Evolutionary conservation across 257 asterid species (phyloP), one percentile per base, ranked within the genome.

Genomic region (Hygrophila difformis): DNA sequence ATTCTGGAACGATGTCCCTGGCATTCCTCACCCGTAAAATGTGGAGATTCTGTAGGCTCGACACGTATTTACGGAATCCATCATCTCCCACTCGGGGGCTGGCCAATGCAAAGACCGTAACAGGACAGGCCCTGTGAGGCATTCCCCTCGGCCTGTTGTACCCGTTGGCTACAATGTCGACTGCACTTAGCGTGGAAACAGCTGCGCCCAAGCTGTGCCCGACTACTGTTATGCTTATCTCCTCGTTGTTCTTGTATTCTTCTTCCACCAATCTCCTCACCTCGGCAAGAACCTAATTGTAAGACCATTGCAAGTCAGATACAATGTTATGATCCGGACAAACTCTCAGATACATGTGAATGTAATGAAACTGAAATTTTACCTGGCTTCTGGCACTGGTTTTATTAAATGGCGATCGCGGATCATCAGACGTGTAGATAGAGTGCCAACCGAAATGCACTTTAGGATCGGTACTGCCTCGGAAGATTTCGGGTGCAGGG

Each of bases 121-220:
- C 94, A 1, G 87, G 93, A 39, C 73, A 81, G 0, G 56, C 47
- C 46, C 76, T 82, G 52, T 63, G 21, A 5, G 71, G 81, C 56
- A 26, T 42, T 22, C 42, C 49, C 16, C 8, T 34, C 0, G 94
- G 68, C 16, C 48, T 65, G 64, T 81, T 84, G 75, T 66, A 63
- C 1, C 72, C 69, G 14, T 84, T 88, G 33, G 33, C 18, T 0
- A 71, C 74, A 19, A 88, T 81, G 63, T 88, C 95, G 0, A 60
- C 66, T 11, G 89, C 95, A 19, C 68, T 84, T 18, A 88, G 44
- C 15, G 93, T 84, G 2, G 84, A 68, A 1, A 84, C 61, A 2
- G 94, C 76, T 0, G 94, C 95, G 0, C 97, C 97, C 23, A 88
- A 56, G 58, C 97, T 88, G 56, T 88, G 97, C 0, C 95, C 97